Percentiles rank a stretch among this genome's conserved stretches.
phyloP scores from a whole-genome alignment of 108 stramenopile genomes.

The Fragilaria crotonensis region DNA sequence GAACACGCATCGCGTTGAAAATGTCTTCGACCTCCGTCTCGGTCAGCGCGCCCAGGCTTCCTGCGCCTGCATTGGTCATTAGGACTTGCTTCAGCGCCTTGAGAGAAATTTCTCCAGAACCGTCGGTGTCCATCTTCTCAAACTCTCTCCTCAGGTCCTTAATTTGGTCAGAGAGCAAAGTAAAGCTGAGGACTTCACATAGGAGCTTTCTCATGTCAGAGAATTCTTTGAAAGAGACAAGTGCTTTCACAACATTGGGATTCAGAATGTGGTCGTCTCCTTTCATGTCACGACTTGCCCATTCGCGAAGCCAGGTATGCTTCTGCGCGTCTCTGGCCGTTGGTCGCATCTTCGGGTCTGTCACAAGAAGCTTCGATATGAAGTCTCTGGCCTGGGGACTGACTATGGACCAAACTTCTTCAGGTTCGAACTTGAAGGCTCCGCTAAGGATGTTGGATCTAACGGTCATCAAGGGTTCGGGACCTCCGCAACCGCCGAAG shows the following conservation, averaged over 20 bases:
- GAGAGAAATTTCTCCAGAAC: conserved; percentile 78
- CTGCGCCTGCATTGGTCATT: conserved; percentile 74
- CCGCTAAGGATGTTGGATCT: conserved; percentile 60
- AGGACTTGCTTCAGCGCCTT: conserved; percentile 68
- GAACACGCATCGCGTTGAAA: conserved; percentile 82
- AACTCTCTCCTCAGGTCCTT: conserved; percentile 79
- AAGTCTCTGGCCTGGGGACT: conserved; percentile 81
- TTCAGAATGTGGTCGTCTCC: conserved; percentile 51
- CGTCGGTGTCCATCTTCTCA: conserved; percentile 77
- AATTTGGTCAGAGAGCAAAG: conserved; percentile 83
- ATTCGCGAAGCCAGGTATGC: conserved; percentile 78
- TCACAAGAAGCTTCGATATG: conserved; percentile 71
- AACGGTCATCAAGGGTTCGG: conserved; percentile 64
- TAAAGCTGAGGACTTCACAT: conserved; percentile 84
- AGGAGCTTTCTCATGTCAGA: too few relatives aligned
- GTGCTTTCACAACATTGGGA: conserved; percentile 69
- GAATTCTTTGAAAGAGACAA: conserved; percentile 81
- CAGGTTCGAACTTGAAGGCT: conserved; percentile 56
- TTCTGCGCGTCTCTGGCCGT: conserved; percentile 84
- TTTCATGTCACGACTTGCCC: conserved; percentile 38
- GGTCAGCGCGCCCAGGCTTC: conserved; percentile 74
- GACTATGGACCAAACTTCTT: conserved; percentile 68
- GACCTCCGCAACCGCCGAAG: conserved; percentile 75
- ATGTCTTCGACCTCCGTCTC: conserved; percentile 86
- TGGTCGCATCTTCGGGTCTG: conserved; percentile 75